Conservation (phyloP, 768 basidiomycete species). For the Candolleomyces aberdarensis region DNA sequence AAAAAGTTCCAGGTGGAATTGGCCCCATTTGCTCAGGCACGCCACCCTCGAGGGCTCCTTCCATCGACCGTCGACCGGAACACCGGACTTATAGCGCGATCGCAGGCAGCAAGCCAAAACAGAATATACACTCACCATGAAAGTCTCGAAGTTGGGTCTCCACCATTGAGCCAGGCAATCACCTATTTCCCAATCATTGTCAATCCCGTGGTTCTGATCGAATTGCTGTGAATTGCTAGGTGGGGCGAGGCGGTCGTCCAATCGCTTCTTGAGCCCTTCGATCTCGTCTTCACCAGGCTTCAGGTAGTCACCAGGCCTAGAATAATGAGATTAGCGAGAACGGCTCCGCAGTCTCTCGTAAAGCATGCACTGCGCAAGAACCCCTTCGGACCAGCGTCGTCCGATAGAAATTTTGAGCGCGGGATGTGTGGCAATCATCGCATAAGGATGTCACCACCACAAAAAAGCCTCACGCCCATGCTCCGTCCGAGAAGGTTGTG, state of each 20-base stretch:
- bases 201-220: constrained; percentile 70
- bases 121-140: constrained; percentile 71
- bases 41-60: no score
- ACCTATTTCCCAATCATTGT: constrained; percentile 94
- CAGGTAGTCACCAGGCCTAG: constrained; percentile 97
- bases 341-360: not conserved
- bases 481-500: not conserved
- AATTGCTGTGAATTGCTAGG: constrained; percentile 68
- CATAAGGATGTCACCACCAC: no score
- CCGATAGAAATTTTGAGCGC: not conserved
- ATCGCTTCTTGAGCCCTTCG: constrained; percentile 82
- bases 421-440: no score
- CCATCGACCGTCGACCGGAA: no score
- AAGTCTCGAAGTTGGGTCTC: constrained; percentile 97
- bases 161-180: constrained; percentile 99
- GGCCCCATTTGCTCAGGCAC: no score
- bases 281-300: constrained; percentile 94
- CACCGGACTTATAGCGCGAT: no score
- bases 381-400: not conserved
- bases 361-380: not conserved
- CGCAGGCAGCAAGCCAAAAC: not conserved
- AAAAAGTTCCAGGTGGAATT: no score
- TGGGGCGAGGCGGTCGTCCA: constrained; percentile 88
- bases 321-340: not conserved
- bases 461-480: not conserved